Base-by-base conservation (phyloP, 2,329 filamentous ascomycete genomes). In the Trichoderma brevicompactum region DNA sequence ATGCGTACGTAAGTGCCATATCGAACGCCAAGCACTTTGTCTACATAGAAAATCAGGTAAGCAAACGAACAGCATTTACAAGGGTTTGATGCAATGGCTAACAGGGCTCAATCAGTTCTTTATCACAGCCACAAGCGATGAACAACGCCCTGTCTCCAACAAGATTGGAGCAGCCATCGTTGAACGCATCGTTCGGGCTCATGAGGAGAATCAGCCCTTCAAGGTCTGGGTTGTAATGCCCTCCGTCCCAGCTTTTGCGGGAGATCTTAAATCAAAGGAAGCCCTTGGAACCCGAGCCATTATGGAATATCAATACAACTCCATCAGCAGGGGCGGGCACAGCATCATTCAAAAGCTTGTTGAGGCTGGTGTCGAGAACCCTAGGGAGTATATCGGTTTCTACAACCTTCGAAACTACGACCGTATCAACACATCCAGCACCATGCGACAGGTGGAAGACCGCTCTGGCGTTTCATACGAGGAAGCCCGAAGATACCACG, bases 391-490 rank as follows among this genome's bases (percentile, higher is more conserved):
- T 77, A 91, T 96, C 70, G 83, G 87, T 56, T 95, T 95, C 79
- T 95, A 92, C 80, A 95, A 96, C 75, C 82, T 96, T 38, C 85
- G 92, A 65, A 94, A 87, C 76, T 95, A 92, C 74, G 92, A 95
- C 74, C 88, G 92, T 50, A 90, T 96, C 81, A 94, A 94, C 77
- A 85, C 82, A 19, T 88, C 87, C 15, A 78, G 78, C 1, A 82
- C 86, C 7, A 87, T 92, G 85, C 75, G 79, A 17, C 79, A 82
- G 5, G 87, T 83, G 1, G 88, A 92, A 72, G 72, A 84, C 44
- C 79, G 83, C 43, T 86, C 86, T 59, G 90, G 91, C 17, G 87
- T 93, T 2, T 79, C 79, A 5, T 93, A 92, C 72, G 87, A 90
- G 67, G 80, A 85, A 40, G 90, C 89, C 13, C 81, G 89, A 52